A percentile compares a stretch with the other conserved stretches of the same genome.
Evolutionary conservation across 192 early-diverging fungal genomes (phyloP).

Genomic region (Entophlyctis luteolus): DNA sequence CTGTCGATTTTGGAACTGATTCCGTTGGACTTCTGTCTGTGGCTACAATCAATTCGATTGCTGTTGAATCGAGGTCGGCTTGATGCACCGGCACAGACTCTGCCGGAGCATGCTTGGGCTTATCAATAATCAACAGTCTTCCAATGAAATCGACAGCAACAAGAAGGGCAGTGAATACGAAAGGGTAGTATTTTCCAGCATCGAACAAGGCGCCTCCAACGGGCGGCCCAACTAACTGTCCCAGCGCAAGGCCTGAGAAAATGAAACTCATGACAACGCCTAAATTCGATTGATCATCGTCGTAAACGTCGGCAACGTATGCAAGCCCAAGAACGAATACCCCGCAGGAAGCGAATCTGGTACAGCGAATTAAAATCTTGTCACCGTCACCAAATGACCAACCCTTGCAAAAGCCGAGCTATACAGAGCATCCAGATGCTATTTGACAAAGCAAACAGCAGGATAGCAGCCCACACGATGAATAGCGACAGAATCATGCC

Average conservation of each 20-base stretch:
- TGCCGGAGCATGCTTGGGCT: too few species aligned
- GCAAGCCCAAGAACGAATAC: slow-evolving; percentile 37
- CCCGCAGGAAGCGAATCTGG: slow-evolving; percentile 20
- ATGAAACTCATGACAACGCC: slow-evolving; percentile 31
- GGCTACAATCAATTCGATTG: neutral
- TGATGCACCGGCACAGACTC: too few species aligned
- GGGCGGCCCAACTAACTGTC: slow-evolving; percentile 28
- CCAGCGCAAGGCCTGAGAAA: slow-evolving; percentile 27
- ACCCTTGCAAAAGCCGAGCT: slow-evolving; percentile 10
- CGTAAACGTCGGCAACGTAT: slow-evolving; percentile 25
- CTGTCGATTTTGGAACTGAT: neutral
- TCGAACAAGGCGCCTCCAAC: slow-evolving; percentile 32
- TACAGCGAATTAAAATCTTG: slow-evolving; percentile 32
- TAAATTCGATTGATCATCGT: slow-evolving; percentile 12
- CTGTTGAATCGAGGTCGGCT: neutral
- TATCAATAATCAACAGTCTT: slow-evolving; percentile 17
- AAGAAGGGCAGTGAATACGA: slow-evolving; percentile 11
- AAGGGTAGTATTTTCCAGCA: slow-evolving; percentile 23
- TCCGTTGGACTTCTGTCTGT: neutral
- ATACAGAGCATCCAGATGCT: slow-evolving; percentile 23
- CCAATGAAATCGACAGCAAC: slow-evolving; percentile 19
- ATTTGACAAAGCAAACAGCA: slow-evolving; percentile 23
- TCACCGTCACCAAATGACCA: neutral
- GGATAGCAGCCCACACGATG: slow-evolving; percentile 13
- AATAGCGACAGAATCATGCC: slow-evolving; percentile 21